These are phyloP conservation scores for Xerocomus brunneocitrinus DNA, from an alignment of 768 basidiomycete species.

Conservation along the genomic window DNA sequence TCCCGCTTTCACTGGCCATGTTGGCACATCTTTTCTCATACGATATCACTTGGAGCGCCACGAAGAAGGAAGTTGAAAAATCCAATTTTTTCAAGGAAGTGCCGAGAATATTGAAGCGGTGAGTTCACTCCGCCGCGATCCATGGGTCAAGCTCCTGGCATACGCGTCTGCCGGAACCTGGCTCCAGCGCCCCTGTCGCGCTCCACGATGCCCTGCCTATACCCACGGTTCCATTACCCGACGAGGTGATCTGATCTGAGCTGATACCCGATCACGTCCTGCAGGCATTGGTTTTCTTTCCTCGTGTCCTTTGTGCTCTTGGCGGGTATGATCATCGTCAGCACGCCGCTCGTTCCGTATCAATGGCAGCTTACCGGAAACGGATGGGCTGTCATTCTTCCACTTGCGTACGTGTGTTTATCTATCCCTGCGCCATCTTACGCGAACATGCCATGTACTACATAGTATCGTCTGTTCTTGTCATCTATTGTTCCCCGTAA, in stretches of 20 bases:
- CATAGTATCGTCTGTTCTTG: slow-evolving; percentile 55
- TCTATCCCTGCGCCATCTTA: background rate
- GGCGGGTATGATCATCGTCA: slow-evolving; percentile 59
- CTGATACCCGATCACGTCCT: slow-evolving; percentile 15
- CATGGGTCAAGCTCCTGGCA: background rate
- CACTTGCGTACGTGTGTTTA: slow-evolving; percentile 55
- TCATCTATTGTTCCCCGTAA: slow-evolving; percentile 73
- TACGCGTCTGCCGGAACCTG: background rate
- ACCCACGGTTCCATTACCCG: background rate
- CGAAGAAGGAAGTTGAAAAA: slow-evolving; percentile 78
- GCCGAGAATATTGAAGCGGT: slow-evolving; percentile 65
- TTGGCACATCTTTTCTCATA: slow-evolving; percentile 55
- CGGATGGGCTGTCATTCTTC: slow-evolving; percentile 71
- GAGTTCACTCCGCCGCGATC: slow-evolving; percentile 3
- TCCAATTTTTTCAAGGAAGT: slow-evolving; percentile 91
- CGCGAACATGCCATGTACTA: slow-evolving; percentile 3
- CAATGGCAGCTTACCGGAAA: slow-evolving; percentile 61
- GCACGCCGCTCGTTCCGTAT: slow-evolving; percentile 49
- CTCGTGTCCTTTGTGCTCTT: slow-evolving; percentile 50
- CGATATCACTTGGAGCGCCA: slow-evolving; percentile 55
- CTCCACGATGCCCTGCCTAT: background rate
- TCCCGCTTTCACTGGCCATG: slow-evolving; percentile 51
- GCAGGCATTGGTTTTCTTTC: slow-evolving; percentile 33
- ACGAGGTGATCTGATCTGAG: background rate
- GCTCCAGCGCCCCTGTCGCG: background rate